Conservation (phyloP, 78 protist species). For the Dictyostelium firmibasis region DNA sequence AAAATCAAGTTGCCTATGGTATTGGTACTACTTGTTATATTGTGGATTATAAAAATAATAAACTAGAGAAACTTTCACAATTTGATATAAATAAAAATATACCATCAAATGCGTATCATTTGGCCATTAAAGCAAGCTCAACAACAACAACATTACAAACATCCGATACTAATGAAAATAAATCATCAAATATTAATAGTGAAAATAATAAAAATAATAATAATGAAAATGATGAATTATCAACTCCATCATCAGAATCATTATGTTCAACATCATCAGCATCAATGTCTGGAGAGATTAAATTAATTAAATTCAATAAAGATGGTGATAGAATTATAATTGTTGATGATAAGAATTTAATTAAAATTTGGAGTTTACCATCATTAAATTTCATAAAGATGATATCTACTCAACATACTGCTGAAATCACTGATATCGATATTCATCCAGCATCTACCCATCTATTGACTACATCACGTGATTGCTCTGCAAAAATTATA, state of each 20-base stretch:
- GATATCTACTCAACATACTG: background rate
- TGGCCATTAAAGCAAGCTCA: background rate
- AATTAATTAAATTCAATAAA: background rate
- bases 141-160: background rate
- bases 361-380: slow-evolving; percentile 15
- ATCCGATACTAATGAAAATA: background rate
- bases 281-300: background rate
- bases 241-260: background rate
- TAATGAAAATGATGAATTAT: background rate
- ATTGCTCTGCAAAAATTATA: slow-evolving; percentile 23
- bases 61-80: background rate
- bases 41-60: background rate
- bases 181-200: background rate
- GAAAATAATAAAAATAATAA: background rate
- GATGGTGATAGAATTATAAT: slow-evolving; percentile 19
- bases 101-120: background rate
- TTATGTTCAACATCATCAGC: background rate
- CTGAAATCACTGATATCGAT: slow-evolving; percentile 33
- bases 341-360: background rate
- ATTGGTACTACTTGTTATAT: background rate
- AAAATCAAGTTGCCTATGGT: background rate
- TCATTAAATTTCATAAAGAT: background rate
- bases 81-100: background rate
- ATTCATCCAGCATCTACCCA: slow-evolving; percentile 1
- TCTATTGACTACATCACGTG: slow-evolving; percentile 37